Evolutionary conservation across 768 basidiomycete species (phyloP).

Genomic region (Porpolomopsis calyptriformis): DNA sequence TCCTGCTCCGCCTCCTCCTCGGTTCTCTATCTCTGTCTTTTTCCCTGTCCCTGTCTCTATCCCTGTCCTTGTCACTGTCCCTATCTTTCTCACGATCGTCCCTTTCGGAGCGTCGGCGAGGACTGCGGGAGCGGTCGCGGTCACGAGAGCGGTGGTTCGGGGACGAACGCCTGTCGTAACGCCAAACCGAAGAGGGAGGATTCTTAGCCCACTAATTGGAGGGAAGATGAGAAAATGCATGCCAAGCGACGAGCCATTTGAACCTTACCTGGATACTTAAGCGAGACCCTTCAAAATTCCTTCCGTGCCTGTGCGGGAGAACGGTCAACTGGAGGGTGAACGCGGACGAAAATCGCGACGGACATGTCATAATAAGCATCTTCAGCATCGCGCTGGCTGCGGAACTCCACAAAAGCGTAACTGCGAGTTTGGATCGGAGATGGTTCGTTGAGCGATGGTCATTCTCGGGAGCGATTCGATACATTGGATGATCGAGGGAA

Average conservation of each 20-base stretch:
- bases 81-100: constrained; percentile 29
- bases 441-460: constrained; percentile 50
- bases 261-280: constrained; percentile 59
- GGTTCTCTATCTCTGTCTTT: constrained; percentile 32
- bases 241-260: not conserved
- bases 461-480: constrained; percentile 26
- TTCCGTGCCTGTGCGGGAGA: constrained; percentile 49
- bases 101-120: constrained; percentile 26
- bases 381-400: constrained; percentile 66
- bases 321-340: not conserved
- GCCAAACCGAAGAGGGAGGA: constrained; percentile 77
- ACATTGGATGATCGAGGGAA: constrained; percentile 22
- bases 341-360: constrained; percentile 15
- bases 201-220: constrained; percentile 68
- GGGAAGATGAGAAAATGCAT: not conserved
- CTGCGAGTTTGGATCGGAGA: constrained; percentile 39
- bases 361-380: constrained; percentile 81
- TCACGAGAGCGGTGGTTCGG: constrained; percentile 24
- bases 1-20: constrained; percentile 39
- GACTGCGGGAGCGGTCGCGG: constrained; percentile 43
- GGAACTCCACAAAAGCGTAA: constrained; percentile 83
- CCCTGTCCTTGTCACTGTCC: constrained; percentile 16
- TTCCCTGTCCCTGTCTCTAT: constrained; percentile 24
- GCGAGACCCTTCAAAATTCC: constrained; percentile 61
- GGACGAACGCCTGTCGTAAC: constrained; percentile 52